phyloP scores from a whole-genome alignment of 2,329 filamentous ascomycete genomes.

The Aspergillus ibericus region DNA sequence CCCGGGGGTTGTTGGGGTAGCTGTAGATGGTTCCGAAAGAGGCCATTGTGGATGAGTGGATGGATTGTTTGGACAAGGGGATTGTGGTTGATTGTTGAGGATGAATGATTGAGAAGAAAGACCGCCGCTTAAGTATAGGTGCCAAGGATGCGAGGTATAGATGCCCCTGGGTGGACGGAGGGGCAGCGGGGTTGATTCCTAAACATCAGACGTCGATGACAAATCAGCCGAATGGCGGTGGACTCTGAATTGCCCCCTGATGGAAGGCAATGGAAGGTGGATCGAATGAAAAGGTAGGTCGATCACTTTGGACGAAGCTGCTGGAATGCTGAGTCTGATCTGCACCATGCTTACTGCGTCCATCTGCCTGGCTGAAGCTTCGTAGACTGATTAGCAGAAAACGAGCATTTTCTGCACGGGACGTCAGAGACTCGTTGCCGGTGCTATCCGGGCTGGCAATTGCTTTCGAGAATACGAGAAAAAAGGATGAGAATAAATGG shows the following conservation, averaged over 20 bases:
- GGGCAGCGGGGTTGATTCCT: neutral
- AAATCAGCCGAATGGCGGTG: neutral
- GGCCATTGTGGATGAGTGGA: conserved; percentile 15
- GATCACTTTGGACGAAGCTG: neutral
- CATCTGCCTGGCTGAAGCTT: no score
- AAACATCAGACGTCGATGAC: neutral
- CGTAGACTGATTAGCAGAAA: neutral
- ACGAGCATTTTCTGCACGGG: neutral
- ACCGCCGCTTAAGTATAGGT: no score
- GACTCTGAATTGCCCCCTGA: neutral
- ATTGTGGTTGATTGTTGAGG: neutral
- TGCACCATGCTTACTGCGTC: neutral
- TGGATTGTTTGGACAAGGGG: neutral
- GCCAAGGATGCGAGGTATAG: neutral
- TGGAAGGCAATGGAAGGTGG: neutral
- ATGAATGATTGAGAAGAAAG: neutral
- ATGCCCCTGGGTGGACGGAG: neutral
- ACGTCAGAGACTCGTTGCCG: no score
- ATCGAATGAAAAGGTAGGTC: no score
- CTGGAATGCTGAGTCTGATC: neutral
- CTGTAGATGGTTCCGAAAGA: conserved; percentile 20
- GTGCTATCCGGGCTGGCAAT: neutral
- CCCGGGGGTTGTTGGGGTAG: conserved; percentile 25
- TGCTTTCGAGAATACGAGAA: neutral
- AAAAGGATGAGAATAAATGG: neutral